Evolutionary conservation across 768 basidiomycete species (phyloP), one percentile per base, ranked within the genome.

Genomic region (Mycena crocata): DNA sequence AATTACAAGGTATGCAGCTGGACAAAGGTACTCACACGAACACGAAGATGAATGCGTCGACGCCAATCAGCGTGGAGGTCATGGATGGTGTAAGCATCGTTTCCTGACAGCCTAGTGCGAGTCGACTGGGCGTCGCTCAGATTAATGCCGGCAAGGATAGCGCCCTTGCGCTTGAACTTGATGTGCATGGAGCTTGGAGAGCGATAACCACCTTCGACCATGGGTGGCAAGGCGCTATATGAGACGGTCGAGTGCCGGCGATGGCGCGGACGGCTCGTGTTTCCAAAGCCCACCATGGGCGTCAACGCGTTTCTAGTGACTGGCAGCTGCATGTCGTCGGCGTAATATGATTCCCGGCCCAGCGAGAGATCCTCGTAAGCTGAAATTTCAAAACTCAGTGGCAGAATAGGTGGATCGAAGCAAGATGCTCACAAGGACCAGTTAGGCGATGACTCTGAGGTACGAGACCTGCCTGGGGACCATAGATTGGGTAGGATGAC

Each of bases 151-250:
- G 86, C 82, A 55, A 84, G 79, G 73, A 91, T 86, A 15, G 87
- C 81, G 14, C 89, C 90, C 80, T 90, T 92, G 75, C 89, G 87
- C 78, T 90, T 91, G 80, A 93, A 93, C 75, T 90, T 92, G 64
- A 93, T 81, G 58, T 87, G 80, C 42, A 84, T 78, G 30, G 85
- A 80, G 69, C 83, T 85, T 17, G 84, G 80, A 28, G 83, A 81
- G 24, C 83, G 84, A 73, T 84, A 86, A n/a, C 79, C 73, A 10
- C 60, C 60, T 62, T 87, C 83, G 58, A 83, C 72, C 9, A 74
- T 73, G 37, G 82, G 81, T 37, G 73, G 76, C 31, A 79, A 72
- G 21, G 81, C 76, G 69, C 82, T 67, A 37, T 68, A 84, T 2
- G 86, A 88, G 51, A 86, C 84, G 19, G 84, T 82, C 19, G 86